Percentiles rank a stretch among this genome's conserved stretches.
These are phyloP conservation scores for Paecilomyces sp. DNA, from an alignment of 2,329 filamentous ascomycete species.

Conservation along the genomic window DNA sequence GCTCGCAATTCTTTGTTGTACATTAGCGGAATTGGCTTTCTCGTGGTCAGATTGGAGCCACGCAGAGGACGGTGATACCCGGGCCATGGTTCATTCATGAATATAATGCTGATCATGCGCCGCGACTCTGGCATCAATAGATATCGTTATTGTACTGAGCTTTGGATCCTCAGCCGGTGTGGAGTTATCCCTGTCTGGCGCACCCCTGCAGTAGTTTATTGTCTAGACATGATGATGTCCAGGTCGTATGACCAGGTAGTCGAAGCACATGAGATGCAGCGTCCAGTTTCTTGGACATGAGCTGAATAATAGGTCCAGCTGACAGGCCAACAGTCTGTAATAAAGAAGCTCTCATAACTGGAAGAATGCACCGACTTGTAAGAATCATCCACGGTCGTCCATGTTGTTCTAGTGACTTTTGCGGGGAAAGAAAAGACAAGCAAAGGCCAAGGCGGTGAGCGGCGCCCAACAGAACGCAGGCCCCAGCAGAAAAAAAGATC, in stretches of 20 bases:
- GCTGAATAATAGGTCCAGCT: neutral
- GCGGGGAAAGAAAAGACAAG: neutral
- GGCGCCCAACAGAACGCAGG: slow-evolving; percentile 1
- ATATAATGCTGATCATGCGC: slow-evolving; percentile 2
- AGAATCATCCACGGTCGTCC: neutral
- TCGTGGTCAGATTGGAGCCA: slow-evolving; percentile 11
- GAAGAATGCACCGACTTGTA: neutral
- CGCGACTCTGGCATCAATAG: neutral
- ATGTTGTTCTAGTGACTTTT: neutral
- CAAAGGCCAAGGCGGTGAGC: slow-evolving; percentile 5
- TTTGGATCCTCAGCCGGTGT: neutral
- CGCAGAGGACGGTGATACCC: slow-evolving; percentile 11
- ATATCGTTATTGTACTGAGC: neutral
- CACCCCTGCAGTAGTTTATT: neutral
- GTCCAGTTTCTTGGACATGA: neutral
- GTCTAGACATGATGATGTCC: neutral
- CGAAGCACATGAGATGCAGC: neutral
- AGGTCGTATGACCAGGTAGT: neutral
- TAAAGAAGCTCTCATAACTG: neutral
- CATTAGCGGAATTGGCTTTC: slow-evolving; percentile 25
- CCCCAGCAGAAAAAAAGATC: slow-evolving; percentile 1
- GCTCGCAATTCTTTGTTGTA: slow-evolving; percentile 24
- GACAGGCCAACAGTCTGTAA: neutral
- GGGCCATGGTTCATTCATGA: slow-evolving; percentile 12
- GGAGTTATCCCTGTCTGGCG: neutral